These are phyloP conservation scores for Epichloe baconii DNA, from an alignment of 2,329 filamentous ascomycete species.

Conservation along the genomic window DNA sequence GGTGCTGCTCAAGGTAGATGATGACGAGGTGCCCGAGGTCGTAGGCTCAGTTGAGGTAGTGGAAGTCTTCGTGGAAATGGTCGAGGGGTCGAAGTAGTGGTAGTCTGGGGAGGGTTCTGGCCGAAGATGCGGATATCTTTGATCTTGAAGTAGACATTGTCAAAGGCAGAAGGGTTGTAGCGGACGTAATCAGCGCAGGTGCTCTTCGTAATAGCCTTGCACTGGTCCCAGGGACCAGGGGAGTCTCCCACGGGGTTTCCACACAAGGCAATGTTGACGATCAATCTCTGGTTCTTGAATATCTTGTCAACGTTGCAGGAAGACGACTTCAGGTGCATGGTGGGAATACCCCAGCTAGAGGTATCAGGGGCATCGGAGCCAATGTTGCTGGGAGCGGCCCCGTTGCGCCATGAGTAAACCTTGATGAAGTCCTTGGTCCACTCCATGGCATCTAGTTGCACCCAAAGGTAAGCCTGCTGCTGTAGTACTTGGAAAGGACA, in stretches of 20 bases:
- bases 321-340: slow-evolving; percentile 42
- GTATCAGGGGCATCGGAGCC: slow-evolving; percentile 41
- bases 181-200: slow-evolving; percentile 26
- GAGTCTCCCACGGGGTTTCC: slow-evolving; percentile 42
- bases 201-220: slow-evolving; percentile 11
- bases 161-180: slow-evolving; percentile 22
- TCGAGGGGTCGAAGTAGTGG: slow-evolving; percentile 5
- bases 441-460: slow-evolving; percentile 24
- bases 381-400: slow-evolving; percentile 21
- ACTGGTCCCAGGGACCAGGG: slow-evolving; percentile 16
- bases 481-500: not conserved
- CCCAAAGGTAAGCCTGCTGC: not conserved
- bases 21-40: not conserved
- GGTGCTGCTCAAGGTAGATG: not conserved
- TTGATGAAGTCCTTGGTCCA: slow-evolving; percentile 28
- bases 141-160: slow-evolving; percentile 33
- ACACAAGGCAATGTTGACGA: slow-evolving; percentile 64
- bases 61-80: too few relatives aligned
- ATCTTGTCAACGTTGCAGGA: slow-evolving; percentile 49
- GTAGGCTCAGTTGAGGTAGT: not conserved
- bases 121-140: slow-evolving; percentile 23
- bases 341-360: slow-evolving; percentile 48
- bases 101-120: slow-evolving; percentile 3
- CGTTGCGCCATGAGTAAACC: slow-evolving; percentile 27
- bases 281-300: slow-evolving; percentile 56